Conservation (phyloP, 768 basidiomycete genomes). For the Pleurotus djamor region DNA sequence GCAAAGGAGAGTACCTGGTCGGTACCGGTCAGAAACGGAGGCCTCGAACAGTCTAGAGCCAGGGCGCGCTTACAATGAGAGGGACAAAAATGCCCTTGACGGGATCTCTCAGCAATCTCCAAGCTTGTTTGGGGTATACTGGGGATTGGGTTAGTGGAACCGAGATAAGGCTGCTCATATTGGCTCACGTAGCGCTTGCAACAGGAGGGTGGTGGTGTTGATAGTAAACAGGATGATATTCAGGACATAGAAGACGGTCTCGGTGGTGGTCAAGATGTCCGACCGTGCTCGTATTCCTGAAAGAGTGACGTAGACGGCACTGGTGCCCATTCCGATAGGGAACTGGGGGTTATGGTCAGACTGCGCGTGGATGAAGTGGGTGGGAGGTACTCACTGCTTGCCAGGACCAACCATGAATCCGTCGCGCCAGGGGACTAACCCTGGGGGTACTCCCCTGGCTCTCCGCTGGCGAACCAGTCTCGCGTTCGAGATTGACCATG, state of each 20-base stretch:
- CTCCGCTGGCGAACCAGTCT: not conserved
- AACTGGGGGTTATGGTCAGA: constrained; percentile 27
- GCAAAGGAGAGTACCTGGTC: constrained; percentile 45
- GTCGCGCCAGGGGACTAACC: constrained; percentile 32
- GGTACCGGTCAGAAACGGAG: not conserved
- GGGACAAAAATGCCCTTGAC: constrained; percentile 43
- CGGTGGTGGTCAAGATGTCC: constrained; percentile 26
- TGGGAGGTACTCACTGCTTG: constrained; percentile 32
- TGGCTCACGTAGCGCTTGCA: constrained; percentile 39
- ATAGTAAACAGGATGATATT: constrained; percentile 41
- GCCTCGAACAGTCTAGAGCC: not conserved
- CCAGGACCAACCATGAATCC: too few relatives aligned
- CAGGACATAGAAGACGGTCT: constrained; percentile 44
- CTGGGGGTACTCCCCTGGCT: constrained; percentile 8
- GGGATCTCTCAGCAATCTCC: constrained; percentile 40
- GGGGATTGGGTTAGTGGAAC: not conserved
- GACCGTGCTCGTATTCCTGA: constrained; percentile 35
- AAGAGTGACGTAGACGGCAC: constrained; percentile 47
- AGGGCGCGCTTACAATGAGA: constrained; percentile 16
- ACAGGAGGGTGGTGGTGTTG: constrained; percentile 36
- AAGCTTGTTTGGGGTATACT: constrained; percentile 45
- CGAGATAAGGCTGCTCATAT: not conserved
- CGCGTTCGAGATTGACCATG: constrained; percentile 1
- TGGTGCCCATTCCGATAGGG: constrained; percentile 48
- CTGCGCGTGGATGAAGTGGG: not conserved